Evolutionary conservation across 495 filamentous ascomycete genomes (phyloP).

Genomic region (Letharia lupina): DNA sequence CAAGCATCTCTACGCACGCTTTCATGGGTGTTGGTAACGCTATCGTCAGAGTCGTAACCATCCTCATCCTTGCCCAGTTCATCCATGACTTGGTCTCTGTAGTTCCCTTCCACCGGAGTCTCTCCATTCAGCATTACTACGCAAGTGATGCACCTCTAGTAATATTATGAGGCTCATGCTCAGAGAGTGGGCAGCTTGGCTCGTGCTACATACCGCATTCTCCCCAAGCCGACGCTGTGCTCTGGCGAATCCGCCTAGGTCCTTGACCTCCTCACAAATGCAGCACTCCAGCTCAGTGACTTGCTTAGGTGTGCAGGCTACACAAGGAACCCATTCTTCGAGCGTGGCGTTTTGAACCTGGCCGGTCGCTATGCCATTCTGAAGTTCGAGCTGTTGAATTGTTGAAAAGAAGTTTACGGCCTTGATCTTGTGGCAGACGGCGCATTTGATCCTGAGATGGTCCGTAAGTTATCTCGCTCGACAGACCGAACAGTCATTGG

Average conservation of each 20-base stretch:
- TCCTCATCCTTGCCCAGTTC: background rate
- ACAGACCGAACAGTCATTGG: background rate
- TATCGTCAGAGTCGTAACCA: background rate
- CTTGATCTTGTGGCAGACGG: constrained; percentile 38
- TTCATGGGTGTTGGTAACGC: constrained; percentile 1
- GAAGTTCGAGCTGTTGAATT: constrained; percentile 35
- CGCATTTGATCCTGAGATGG: constrained; percentile 40
- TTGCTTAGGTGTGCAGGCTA: constrained; percentile 27
- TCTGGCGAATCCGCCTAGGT: constrained; percentile 48
- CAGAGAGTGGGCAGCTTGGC: background rate
- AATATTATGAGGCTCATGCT: constrained; percentile 14
- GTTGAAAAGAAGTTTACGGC: constrained; percentile 37
- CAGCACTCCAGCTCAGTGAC: constrained; percentile 34
- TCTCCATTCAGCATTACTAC: constrained; percentile 30
- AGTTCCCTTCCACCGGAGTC: background rate
- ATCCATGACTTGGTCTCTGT: background rate
- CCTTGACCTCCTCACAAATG: constrained; percentile 41
- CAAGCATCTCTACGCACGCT: background rate
- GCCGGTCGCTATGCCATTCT: constrained; percentile 25
- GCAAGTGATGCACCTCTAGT: constrained; percentile 49
- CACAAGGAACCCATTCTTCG: constrained; percentile 22
- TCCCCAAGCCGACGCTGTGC: constrained; percentile 42
- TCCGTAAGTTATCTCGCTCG: background rate
- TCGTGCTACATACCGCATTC: constrained; percentile 38
- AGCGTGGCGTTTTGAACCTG: constrained; percentile 13